Evolutionary conservation across 495 filamentous ascomycete genomes (phyloP).

Genomic region (Aspergillus mulundensis): DNA sequence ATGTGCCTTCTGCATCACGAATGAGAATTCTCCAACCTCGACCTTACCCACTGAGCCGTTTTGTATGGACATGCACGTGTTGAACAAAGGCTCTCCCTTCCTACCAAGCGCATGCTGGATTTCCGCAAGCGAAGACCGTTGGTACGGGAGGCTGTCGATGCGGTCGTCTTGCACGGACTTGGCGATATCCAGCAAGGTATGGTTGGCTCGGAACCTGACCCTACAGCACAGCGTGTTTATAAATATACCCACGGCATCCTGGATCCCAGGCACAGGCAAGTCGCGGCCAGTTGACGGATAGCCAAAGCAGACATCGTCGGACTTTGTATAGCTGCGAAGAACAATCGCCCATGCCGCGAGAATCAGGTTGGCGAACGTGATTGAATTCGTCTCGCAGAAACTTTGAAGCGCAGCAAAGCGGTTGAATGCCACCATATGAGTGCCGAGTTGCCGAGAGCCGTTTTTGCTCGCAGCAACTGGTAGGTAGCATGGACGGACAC

Average conservation of each 20-base stretch:
- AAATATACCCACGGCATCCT: conserved; percentile 52
- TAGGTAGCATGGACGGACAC: conserved; percentile 41
- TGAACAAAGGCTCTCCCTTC: conserved; percentile 49
- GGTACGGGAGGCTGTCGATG: conserved; percentile 44
- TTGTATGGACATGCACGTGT: conserved; percentile 55
- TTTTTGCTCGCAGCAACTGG: conserved; percentile 16
- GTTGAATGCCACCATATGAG: conserved; percentile 15
- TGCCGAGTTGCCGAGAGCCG: conserved; percentile 18
- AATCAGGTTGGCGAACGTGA: conserved; percentile 50
- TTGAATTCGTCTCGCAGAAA: conserved; percentile 44
- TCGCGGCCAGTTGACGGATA: conserved; percentile 49
- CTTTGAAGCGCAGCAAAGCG: conserved; percentile 37
- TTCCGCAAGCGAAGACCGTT: conserved; percentile 50
- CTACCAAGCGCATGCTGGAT: conserved; percentile 54
- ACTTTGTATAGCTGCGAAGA: conserved; percentile 46
- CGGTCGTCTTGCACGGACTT: conserved; percentile 47
- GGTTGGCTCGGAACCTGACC: conserved; percentile 31
- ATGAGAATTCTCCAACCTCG: conserved; percentile 34
- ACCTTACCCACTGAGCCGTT: conserved; percentile 35
- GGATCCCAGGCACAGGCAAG: conserved; percentile 45
- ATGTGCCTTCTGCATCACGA: conserved; percentile 37
- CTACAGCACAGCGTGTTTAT: conserved; percentile 57
- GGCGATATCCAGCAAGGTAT: conserved; percentile 39
- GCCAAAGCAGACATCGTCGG: conserved; percentile 57
- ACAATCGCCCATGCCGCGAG: conserved; percentile 57